These are phyloP conservation scores for Herpetomonas tarakana DNA, from an alignment of 208 protist genomes.

Conservation along the genomic window DNA sequence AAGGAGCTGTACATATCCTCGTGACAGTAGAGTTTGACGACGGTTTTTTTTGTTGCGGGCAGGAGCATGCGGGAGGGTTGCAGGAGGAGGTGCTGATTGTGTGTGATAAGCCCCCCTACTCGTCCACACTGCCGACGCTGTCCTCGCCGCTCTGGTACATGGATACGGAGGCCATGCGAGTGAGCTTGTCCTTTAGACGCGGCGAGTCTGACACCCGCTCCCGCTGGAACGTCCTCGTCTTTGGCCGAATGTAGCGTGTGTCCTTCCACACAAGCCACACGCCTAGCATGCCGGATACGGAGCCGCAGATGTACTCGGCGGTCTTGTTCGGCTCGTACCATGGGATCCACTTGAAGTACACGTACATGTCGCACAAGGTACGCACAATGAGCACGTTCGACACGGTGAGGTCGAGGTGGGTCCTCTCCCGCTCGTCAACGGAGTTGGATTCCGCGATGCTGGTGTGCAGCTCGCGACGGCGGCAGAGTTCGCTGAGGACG, in stretches of 20 bases:
- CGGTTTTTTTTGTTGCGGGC: too few relatives aligned
- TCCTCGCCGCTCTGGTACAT: background rate
- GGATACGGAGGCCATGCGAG: background rate
- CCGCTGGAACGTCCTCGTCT: conserved; percentile 3
- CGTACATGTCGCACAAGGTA: conserved; percentile 81
- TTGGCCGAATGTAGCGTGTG: conserved; percentile 13
- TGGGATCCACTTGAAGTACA: conserved; percentile 91
- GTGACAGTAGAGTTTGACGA: too few relatives aligned
- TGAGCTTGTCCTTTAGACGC: background rate
- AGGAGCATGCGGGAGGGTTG: too few relatives aligned
- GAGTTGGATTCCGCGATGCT: conserved; percentile 11
- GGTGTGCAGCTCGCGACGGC: conserved; percentile 12
- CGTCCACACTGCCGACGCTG: too few relatives aligned
- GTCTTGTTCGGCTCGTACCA: conserved; percentile 70
- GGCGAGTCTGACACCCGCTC: conserved; percentile 12
- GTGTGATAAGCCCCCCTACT: too few relatives aligned
- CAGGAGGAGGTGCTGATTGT: too few relatives aligned
- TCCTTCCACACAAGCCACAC: conserved; percentile 82
- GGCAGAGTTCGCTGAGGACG: conserved; percentile 47
- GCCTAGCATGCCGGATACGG: conserved; percentile 67
- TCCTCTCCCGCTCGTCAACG: conserved; percentile 17
- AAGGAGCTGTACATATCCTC: too few relatives aligned
- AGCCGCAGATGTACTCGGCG: conserved; percentile 62
- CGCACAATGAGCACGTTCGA: conserved; percentile 61
- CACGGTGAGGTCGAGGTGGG: conserved; percentile 29